A percentile compares a stretch with the other conserved stretches of the same genome.
Conservation (phyloP, 495 filamentous ascomycete genomes). For the Aspergillus funiculosus region DNA sequence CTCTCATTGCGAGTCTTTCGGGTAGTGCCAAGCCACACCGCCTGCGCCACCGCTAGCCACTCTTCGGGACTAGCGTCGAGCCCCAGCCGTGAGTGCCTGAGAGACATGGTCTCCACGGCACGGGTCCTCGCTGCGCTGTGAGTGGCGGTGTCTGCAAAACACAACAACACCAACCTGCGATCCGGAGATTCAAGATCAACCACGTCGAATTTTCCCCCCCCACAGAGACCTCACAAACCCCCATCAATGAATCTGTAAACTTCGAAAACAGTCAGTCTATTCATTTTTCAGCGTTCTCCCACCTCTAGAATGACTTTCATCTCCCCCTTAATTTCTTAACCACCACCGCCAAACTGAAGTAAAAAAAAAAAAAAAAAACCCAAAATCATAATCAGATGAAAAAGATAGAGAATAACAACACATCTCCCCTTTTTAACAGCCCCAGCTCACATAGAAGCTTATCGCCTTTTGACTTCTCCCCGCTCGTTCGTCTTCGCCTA, state of each 20-base stretch:
- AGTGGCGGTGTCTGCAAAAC: no score
- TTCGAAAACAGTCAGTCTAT: no score
- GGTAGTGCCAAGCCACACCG: slow-evolving; percentile 8
- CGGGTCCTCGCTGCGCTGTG: no score
- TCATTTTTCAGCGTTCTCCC: no score
- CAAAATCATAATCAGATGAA: slow-evolving; percentile 2
- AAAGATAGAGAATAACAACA: slow-evolving; percentile 10
- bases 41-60: slow-evolving; percentile 11
- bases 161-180: background rate
- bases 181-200: no score
- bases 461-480: slow-evolving; percentile 35
- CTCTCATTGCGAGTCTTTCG: slow-evolving; percentile 3
- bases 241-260: no score
- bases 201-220: no score
- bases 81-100: slow-evolving; percentile 14
- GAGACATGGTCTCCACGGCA: background rate
- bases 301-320: no score
- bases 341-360: no score
- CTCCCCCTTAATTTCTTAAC: background rate
- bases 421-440: slow-evolving; percentile 7
- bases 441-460: slow-evolving; percentile 22
- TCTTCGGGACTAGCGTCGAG: slow-evolving; percentile 6
- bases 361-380: no score
- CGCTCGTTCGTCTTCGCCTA: slow-evolving; percentile 28
- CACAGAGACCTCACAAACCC: no score